Base-by-base conservation (phyloP, 2,329 filamentous ascomycete species). In the Sphaceloma murrayae region DNA sequence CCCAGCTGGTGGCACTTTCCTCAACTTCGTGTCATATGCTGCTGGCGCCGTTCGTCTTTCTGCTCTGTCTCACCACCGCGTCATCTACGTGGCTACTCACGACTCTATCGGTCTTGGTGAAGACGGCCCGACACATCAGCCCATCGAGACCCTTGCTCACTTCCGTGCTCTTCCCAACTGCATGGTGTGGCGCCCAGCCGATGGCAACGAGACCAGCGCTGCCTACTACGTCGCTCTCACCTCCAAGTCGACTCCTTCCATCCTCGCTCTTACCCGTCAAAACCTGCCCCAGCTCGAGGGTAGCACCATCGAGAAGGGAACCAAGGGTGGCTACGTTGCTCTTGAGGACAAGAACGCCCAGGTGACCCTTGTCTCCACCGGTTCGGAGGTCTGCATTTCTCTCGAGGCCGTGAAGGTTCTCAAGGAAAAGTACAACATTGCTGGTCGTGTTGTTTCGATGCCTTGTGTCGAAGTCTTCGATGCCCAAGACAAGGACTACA, bases 101-200 rank as follows among this genome's bases (percentile, higher is more conserved):
- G 89, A 96, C 77, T 95, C 89, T 54, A 98, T 98, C 59, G 91
- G 91, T 74, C 85, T 96, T 56, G 91, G 91, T 69, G 91, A 98
- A 73, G 91, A 98, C 62, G 91, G 91, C 52, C 89, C 91, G 56
- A 98, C 91, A 47, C 91, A 98, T 73, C 91, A 98, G 77, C 91
- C 91, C 66, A 94, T 98, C 57, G 91, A 98, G 80, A 94, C 87
- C 33, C 80, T 96, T 52, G 83, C 88, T 49, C 91, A 96, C 72
- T 96, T 96, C 86, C 89, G 91, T 66, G 91, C 91, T 53, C 78
- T 96, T 57, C 91, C 91, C 62, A 98, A 98, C 82, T 85, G 83
- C 75, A 94, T 96, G 85, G 89, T 96, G 59, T 96, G 91, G 91
- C 88, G 91, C 63, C 91, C 91, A 56, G 89, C 91, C 58, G 91